Percentiles rank a stretch among this genome's conserved stretches.
Conservation (phyloP, 768 basidiomycete genomes). For the Nidularia sp. region DNA sequence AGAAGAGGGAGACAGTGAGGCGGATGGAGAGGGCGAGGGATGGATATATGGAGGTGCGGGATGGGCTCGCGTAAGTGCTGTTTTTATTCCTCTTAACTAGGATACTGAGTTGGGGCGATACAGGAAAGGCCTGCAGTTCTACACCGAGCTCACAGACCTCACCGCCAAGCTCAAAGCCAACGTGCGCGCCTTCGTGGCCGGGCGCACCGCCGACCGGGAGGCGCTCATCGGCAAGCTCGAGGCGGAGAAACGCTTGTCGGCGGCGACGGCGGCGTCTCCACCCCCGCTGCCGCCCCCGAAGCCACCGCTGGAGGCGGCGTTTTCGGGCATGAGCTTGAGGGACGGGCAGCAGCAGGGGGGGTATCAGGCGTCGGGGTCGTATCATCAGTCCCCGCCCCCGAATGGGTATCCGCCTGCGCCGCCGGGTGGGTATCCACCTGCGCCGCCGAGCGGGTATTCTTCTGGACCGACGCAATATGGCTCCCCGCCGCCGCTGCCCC, state of each 20-base stretch:
- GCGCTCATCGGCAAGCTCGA: constrained; percentile 66
- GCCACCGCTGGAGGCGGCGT: constrained; percentile 50
- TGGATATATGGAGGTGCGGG: constrained; percentile 81
- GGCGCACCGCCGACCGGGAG: constrained; percentile 69
- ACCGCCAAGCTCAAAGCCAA: constrained; percentile 53
- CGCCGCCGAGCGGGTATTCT: too few relatives aligned
- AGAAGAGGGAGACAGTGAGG: constrained; percentile 69
- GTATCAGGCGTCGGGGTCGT: constrained; percentile 7
- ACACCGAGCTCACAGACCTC: constrained; percentile 71
- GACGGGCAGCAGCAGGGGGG: constrained; percentile 17
- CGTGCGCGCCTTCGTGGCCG: constrained; percentile 56
- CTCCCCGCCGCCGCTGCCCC: constrained; percentile 4
- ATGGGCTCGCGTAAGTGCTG: constrained; percentile 73
- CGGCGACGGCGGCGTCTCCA: constrained; percentile 36
- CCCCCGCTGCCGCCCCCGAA: constrained; percentile 43
- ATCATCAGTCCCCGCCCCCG: constrained; percentile 8
- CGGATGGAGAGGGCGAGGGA: constrained; percentile 77
- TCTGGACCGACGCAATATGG: too few relatives aligned
- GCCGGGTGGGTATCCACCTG: too few relatives aligned
- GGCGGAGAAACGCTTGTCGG: constrained; percentile 58
- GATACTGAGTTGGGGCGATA: constrained; percentile 3
- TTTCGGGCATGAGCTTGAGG: constrained; percentile 52
- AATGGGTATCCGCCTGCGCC: constrained; percentile 7
- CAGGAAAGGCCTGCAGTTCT: constrained; percentile 89
- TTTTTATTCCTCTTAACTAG: not conserved